A percentile compares a stretch with the other conserved stretches of the same genome.
phyloP scores from a whole-genome alignment of 2,329 filamentous ascomycete species.

The Xylariaceae sp. region DNA sequence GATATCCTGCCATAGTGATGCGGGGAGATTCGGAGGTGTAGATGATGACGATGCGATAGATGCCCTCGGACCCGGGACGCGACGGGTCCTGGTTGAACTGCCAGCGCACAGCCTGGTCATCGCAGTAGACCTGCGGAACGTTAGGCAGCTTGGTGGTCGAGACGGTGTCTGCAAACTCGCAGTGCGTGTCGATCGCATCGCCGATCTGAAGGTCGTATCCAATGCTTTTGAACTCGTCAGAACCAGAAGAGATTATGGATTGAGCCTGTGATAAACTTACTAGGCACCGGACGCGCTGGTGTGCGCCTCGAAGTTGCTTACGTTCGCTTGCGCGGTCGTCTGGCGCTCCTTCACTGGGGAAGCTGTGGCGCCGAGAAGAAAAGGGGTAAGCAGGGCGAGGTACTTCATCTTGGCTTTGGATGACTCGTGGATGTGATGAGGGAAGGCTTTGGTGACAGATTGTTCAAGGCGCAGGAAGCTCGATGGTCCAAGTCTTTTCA shows the following conservation, averaged over 20 bases:
- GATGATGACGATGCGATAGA: constrained; percentile 25
- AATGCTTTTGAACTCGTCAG: constrained; percentile 14
- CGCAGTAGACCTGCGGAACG: constrained; percentile 20
- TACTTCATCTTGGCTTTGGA: constrained; percentile 20
- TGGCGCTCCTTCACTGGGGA: constrained; percentile 17
- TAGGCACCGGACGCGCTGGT: constrained; percentile 19
- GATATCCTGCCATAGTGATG: constrained; percentile 17
- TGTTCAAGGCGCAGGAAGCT: neutral
- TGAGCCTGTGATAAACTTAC: constrained; percentile 17
- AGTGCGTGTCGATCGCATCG: constrained; percentile 15
- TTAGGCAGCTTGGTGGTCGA: constrained; percentile 21
- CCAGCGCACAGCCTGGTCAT: constrained; percentile 24
- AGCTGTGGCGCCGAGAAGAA: constrained; percentile 23
- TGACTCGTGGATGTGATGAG: neutral
- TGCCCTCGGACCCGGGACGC: constrained; percentile 20
- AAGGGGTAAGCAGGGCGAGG: constrained; percentile 18
- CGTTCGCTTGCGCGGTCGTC: constrained; percentile 14
- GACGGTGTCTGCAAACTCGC: constrained; percentile 21
- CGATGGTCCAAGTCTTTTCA: neutral
- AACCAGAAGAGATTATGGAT: neutral
- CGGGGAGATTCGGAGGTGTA: constrained; percentile 16
- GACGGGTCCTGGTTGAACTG: constrained; percentile 28
- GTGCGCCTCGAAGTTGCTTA: constrained; percentile 24
- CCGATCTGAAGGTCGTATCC: constrained; percentile 21
- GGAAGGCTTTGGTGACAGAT: neutral